Evolutionary conservation across 1,139 yeast genomes (phyloP).

Genomic region (Maudiozyma humilis): DNA sequence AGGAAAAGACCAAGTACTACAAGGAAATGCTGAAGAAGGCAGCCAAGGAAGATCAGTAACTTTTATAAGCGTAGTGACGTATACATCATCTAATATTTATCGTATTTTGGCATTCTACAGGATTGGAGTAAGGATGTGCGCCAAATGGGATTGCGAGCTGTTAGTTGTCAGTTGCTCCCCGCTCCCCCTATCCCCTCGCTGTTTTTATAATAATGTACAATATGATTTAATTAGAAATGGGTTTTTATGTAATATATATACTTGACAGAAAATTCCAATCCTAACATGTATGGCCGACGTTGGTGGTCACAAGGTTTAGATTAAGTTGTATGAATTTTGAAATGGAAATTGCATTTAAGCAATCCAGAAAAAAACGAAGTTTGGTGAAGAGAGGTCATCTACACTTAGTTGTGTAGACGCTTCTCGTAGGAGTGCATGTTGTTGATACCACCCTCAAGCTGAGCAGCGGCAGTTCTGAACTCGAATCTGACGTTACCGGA

Average conservation of each 20-base stretch:
- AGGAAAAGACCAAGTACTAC: constrained; percentile 38
- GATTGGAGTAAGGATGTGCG: too few relatives aligned
- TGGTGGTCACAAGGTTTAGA: neutral
- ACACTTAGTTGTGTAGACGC: constrained; percentile 73
- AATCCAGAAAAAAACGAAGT: too few relatives aligned
- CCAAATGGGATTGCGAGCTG: too few relatives aligned
- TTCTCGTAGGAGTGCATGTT: constrained; percentile 95
- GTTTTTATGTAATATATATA: neutral
- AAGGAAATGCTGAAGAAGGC: constrained; percentile 14
- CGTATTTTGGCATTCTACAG: too few relatives aligned
- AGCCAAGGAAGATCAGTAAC: constrained; percentile 4
- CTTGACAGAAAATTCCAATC: neutral
- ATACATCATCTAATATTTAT: neutral
- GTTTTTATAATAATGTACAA: constrained; percentile 1
- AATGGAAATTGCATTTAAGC: neutral
- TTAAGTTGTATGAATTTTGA: neutral
- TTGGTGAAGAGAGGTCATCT: neutral
- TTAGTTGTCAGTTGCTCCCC: too few relatives aligned
- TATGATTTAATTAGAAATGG: neutral
- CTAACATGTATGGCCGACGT: neutral
- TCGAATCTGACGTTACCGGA: constrained; percentile 81
- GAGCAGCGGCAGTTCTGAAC: constrained; percentile 97
- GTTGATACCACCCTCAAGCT: constrained; percentile 97
- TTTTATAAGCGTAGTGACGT: neutral
- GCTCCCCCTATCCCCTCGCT: neutral